Evolutionary conservation across 2,329 filamentous ascomycete genomes (phyloP), one percentile per base, ranked within the genome.

Genomic region (Fonsecaea erecta): DNA sequence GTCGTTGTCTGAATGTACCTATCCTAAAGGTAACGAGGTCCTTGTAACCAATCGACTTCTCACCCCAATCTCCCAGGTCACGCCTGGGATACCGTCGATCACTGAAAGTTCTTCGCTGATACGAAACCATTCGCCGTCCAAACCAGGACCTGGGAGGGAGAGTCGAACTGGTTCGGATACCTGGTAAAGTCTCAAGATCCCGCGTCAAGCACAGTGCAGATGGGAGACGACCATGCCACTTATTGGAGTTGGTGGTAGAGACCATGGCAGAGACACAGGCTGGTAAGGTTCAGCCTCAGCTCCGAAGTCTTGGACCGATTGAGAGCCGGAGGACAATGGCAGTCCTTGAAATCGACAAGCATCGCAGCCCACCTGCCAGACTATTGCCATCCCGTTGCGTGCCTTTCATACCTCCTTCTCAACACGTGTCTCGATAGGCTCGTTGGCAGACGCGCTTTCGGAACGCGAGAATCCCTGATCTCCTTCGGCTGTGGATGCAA

Each of bases 371-470:
- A 18, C n/a, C 7, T 2, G 40, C 40, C 40, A 21, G 24, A 30
- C 16, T 11, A 18, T 21, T 12, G 9, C 34, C 18, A 26, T 28
- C 32, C 3, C 9, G 7, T 6, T 18, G 21, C 18, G 6, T 14
- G 2, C 21, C 11, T 48, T 24, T 48, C 55, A 58, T 16, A 18
- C 14, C 18, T 58, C 26, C 24, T 58, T 30, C 28, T 14, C 55
- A 21, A 46, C 7, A 18, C 24, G 34, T 3, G 26, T 12, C n/a
- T 58, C 37, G 55, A 37, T 37, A 21, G n/a, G 14, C 9, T 60
- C n/a, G 26, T 51, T 43, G n/a, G 43, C 43, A 37, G 56, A 52
- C 34, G 28, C 18, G 18, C 43, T 37, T 37, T 52, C 56, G 16
- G 56, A 60, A 34, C 37, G 21, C 5, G 56, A 60, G n/a, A n/a